These are phyloP conservation scores for Gossypium turneri DNA, from an alignment of 345 rosid species.

Conservation along the genomic window DNA sequence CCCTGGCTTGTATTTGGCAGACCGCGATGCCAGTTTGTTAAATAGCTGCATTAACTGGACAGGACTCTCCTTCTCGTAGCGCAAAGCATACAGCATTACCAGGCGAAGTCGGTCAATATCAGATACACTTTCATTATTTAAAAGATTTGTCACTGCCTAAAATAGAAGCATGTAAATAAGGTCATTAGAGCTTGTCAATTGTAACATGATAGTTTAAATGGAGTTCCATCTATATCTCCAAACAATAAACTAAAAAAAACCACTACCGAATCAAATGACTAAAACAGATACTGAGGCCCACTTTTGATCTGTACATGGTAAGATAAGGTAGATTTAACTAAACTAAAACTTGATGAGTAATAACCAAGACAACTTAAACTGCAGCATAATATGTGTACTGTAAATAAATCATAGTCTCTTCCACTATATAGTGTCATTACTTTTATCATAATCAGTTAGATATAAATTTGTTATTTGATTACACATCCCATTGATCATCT, in stretches of 20 bases:
- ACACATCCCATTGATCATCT: not conserved
- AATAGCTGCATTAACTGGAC: constrained; percentile 97
- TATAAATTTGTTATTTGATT: not conserved
- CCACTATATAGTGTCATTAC: not conserved
- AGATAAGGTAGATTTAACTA: not conserved
- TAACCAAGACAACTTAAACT: not conserved
- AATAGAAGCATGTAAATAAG: constrained; percentile 18
- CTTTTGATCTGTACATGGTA: not conserved
- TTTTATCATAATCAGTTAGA: not conserved
- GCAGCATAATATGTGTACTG: not conserved
- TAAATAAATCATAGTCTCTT: not conserved
- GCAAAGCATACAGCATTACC: constrained; percentile 91
- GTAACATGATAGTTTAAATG: constrained; percentile 7
- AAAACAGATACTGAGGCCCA: not conserved
- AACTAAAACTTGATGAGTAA: not conserved
- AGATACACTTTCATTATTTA: constrained; percentile 77
- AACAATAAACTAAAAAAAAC: not conserved
- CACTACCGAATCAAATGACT: not conserved
- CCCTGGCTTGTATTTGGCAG: constrained; percentile 94
- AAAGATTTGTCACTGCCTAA: constrained; percentile 90
- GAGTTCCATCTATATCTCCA: not conserved
- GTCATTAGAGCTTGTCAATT: constrained; percentile 20
- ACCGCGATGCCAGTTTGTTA: constrained; percentile 81
- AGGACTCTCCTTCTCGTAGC: constrained; percentile 96
- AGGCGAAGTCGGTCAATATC: constrained; percentile 80